Evolutionary conservation across 2,329 filamentous ascomycete genomes (phyloP).

Genomic region (Calonectria leucothoes): DNA sequence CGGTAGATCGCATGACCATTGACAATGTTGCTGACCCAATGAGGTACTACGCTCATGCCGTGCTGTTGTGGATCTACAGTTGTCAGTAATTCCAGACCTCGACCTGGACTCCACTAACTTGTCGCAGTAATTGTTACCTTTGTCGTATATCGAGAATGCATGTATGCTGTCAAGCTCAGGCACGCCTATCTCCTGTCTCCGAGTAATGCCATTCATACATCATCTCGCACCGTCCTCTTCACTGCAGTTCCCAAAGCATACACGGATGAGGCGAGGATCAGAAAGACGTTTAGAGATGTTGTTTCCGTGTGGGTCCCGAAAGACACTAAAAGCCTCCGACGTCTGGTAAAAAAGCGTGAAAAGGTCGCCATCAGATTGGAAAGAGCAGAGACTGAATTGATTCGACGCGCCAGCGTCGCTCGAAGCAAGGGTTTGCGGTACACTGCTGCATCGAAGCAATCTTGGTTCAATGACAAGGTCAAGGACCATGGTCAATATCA

Average conservation of each 20-base stretch:
- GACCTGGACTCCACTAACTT: not conserved
- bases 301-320: not conserved
- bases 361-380: not conserved
- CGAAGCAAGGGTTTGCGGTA: not conserved
- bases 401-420: not conserved
- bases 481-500: too few relatives aligned
- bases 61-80: not conserved
- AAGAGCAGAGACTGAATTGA: conserved; percentile 1
- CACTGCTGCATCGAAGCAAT: not conserved
- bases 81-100: not conserved
- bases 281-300: conserved; percentile 1
- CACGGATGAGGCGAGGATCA: not conserved
- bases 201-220: not conserved
- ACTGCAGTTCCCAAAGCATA: not conserved
- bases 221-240: not conserved
- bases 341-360: not conserved
- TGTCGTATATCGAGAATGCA: not conserved
- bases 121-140: not conserved
- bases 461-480: too few relatives aligned
- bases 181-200: not conserved
- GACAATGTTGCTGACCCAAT: not conserved
- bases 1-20: not conserved
- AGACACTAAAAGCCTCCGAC: not conserved
- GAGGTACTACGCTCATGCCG: not conserved
- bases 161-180: not conserved